Evolutionary conservation across 75 land plant species (phyloP), one percentile per base, ranked within the genome.

Genomic region (Pinus tabuliformis): DNA sequence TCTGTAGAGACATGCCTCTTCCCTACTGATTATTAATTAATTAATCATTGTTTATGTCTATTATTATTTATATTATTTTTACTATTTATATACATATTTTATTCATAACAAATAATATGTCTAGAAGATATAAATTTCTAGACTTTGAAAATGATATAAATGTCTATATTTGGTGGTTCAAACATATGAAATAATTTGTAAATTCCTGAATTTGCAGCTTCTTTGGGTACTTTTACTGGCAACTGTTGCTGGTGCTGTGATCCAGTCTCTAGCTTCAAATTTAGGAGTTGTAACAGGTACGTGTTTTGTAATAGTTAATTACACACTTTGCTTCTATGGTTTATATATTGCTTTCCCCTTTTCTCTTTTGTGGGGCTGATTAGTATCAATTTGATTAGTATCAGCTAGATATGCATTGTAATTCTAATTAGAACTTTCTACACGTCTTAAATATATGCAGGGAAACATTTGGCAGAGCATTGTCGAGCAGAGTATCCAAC

Each of bases 401-500:
- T 37, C 30, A 20, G 22, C 20, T 37, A 42, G 39, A 66, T 66
- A 28, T 66, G 70, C n/a, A 66, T 9, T 49, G 54, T 30, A 30
- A 17, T 66, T 66, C 70, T 65, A 20, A 65, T 17, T 37, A 6
- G 6, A 36, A 15, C 18, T 65, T 65, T 65, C 70, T 39, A 11
- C 18, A 66, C 15, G 39, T 66, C 39, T 4, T 60, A 54, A 11
- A 22, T 37, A 24, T 21, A 54, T 54, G 73, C 76, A 75, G 76
- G 76, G 11, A 75, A 75, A 59, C 76, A 84, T 68, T 65, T 84
- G 45, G 86, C 86, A 37, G 86, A 84, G 56, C 86, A 85, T 24
- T 84, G 86, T 56, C 79, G 85, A 36, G 82, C 86, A 56, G 86
- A 85, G 5, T 84, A 84, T 64, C 86, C 85, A 8, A 57, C 37